Base-by-base conservation (phyloP, 805 yeast genomes). In the Schizosaccharomyces octosporus region DNA sequence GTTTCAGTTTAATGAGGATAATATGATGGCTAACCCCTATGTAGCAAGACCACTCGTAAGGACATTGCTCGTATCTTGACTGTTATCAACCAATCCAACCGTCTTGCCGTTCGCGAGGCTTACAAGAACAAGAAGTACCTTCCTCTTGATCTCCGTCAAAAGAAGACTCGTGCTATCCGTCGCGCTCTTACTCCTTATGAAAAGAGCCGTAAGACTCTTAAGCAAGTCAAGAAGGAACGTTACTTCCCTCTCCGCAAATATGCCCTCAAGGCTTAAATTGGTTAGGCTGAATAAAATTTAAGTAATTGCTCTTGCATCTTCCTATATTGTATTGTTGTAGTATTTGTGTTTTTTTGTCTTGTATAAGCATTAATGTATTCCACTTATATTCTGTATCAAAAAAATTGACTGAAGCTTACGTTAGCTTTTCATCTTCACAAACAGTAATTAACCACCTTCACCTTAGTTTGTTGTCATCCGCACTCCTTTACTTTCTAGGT, bases 141-240 rank as follows among this genome's bases (percentile, higher is more conserved):
- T 77, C 97, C 98, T 81, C 89, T 90, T 82, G 97, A 89, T 77
- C 83, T 93, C 80, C 90, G 97, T 81, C 95, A 88, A 72, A 93
- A 93, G 90, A 87, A 93, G 85, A 93, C 99, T 79, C 90, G 97
- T 84, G 97, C 98, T 77, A 79, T 90, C 79, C 90, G 98, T 86
- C 86, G 97, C 83, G 82, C 83, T 75, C 82, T 93, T 75, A 82
- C 97, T 77, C 80, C 84, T 74, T 76, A 77, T 77, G 96, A 93
- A 81, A 83, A 86, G 75, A 73, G 81, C 71, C 78, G 79, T 75
- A 77, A 78, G 75, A 90, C 97, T 73, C 84, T 78, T 71, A 88
- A 85, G 82, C 87, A 89, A 75, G 81, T 81, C 78, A 93, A 93
- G 89, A 83, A 81, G 79, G 81, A 81, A 73, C 81, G 82, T 73